Evolutionary conservation across 768 basidiomycete genomes (phyloP).

Genomic region (Pleurotus pulmonarius): DNA sequence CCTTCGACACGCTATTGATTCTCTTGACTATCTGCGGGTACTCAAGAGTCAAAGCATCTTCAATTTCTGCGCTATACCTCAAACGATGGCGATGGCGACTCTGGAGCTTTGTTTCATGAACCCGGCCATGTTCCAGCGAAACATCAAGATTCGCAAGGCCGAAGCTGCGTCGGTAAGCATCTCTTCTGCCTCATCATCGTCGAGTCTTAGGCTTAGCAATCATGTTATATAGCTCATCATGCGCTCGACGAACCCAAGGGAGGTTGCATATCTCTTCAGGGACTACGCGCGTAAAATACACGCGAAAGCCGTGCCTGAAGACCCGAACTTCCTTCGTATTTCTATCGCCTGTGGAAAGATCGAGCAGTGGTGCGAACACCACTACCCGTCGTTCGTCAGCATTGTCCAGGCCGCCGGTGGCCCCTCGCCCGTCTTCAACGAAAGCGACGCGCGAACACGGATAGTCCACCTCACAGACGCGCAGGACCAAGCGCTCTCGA

Average conservation of each 20-base stretch:
- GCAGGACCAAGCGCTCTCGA: constrained; percentile 30
- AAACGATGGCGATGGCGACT: constrained; percentile 94
- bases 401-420: constrained; percentile 21
- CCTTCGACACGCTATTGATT: constrained; percentile 76
- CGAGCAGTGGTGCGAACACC: constrained; percentile 90
- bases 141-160: constrained; percentile 95
- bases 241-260: constrained; percentile 88
- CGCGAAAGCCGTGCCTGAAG: constrained; percentile 68
- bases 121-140: constrained; percentile 73
- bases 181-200: too few relatives aligned
- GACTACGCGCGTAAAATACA: constrained; percentile 82
- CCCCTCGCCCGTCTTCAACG: constrained; percentile 32
- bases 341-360: constrained; percentile 89
- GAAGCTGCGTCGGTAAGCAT: constrained; percentile 73
- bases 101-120: constrained; percentile 94
- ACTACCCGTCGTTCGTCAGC: constrained; percentile 88
- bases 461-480: constrained; percentile 44
- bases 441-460: constrained; percentile 52
- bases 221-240: constrained; percentile 71
- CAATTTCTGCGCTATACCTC: constrained; percentile 94
- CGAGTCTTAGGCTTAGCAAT: neutral
- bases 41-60: constrained; percentile 91
- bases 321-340: constrained; percentile 83
- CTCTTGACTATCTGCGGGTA: constrained; percentile 85
- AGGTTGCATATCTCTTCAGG: constrained; percentile 87